Percentiles rank a stretch among this genome's conserved stretches.
Evolutionary conservation across 306 rosid species (phyloP).

Genomic region (Urtica urens): DNA sequence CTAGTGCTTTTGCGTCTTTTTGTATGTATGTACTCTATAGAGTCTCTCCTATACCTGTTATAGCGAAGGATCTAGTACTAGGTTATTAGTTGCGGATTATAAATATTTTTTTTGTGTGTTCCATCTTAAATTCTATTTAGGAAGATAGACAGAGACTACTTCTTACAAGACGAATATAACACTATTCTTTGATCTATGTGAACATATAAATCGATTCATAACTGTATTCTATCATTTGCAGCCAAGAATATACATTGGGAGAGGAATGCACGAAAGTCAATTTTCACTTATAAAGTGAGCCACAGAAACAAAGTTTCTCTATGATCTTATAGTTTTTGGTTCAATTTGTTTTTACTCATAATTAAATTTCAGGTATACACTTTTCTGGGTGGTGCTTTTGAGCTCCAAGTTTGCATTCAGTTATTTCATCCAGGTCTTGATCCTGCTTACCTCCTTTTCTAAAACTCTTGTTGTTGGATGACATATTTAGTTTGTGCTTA

Average conservation of each 20-base stretch:
- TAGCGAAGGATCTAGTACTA: no score
- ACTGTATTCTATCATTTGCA: constrained; percentile 28
- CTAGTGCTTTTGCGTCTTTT: constrained; percentile 9
- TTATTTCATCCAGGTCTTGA: constrained; percentile 64
- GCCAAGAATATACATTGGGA: constrained; percentile 90
- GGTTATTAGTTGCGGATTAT: no score
- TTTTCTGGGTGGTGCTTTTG: constrained; percentile 87
- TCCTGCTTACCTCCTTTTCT: neutral
- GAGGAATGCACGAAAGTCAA: constrained; percentile 99
- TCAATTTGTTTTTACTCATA: constrained; percentile 14
- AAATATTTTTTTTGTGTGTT: no score
- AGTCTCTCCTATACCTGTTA: no score
- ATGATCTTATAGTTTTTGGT: neutral
- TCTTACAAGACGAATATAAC: no score
- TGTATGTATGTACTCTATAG: no score
- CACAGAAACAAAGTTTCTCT: neutral
- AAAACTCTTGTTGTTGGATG: neutral
- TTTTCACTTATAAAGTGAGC: constrained; percentile 84
- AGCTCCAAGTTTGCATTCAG: constrained; percentile 66
- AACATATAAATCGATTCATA: no score
- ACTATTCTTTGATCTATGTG: no score
- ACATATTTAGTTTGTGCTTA: neutral
- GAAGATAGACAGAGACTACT: no score
- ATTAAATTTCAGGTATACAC: constrained; percentile 61
- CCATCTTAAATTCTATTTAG: no score